Evolutionary conservation across 1,139 yeast species (phyloP), one percentile per base, ranked within the genome.

Genomic region (Candida labiduridarum): DNA sequence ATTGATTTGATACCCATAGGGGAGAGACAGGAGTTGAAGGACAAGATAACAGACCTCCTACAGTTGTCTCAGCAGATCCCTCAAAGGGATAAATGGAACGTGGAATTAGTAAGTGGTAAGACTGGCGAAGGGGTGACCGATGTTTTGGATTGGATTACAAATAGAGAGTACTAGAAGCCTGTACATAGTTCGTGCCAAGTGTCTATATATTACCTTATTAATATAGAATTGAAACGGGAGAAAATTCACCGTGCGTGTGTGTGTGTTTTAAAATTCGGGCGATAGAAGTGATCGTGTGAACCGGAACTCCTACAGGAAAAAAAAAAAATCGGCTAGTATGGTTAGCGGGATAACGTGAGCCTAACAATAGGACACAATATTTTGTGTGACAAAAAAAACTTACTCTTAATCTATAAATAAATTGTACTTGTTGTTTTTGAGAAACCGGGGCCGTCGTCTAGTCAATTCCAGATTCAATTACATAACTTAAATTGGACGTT

Each of bases 51-150:
- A 1, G 46, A 52, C 2, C 45, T 55, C 56, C 62, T 72, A 41
- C 67, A 68, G 38, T 55, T 71, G 35, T 59, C 61, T 4, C 55
- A 55, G n/a, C 63, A 59, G 35, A 50, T 63, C 14, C 65, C 66
- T 1, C 61, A 62, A 31, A 43, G 50, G 7, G 67, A 69, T 38
- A 65, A 67, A 48, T 78, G 80, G 76, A 50, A 59, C 3, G 68
- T 81, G 0, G 48, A 63, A 40, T 62, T 72, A 44, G 82, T 83
- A 38, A 83, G 89, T 62, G 94, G 89, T 0, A 72, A 69, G 52
- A 76, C 85, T 0, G 87, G 88, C 0, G 61, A 63, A 41, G 82
- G 83, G 8, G 56, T 86, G 15, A 59, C 59, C 0, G 60, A 60
- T 14, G 82, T 79, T 0, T 59, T 85, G 41, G 74, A 79, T 11